Evolutionary conservation across 179 eudicot genomes (phyloP).

Genomic region (Patellifolia procumbens): DNA sequence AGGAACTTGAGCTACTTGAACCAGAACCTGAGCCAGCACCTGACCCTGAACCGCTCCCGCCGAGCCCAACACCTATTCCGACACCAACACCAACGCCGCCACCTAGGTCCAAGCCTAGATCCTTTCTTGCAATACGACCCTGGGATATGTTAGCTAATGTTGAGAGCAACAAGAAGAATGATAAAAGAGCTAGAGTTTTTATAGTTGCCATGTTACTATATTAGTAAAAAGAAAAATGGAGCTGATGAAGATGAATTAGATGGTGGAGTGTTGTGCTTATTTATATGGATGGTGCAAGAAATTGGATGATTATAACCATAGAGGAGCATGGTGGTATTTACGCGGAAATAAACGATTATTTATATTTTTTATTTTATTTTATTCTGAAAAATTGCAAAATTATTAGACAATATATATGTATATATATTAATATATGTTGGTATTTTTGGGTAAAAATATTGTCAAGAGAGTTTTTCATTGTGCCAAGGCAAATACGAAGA

Average conservation of each 20-base stretch:
- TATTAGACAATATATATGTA: not conserved
- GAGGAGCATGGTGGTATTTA: not conserved
- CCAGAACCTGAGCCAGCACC: slow-evolving; percentile 39
- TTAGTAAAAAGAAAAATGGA: not conserved
- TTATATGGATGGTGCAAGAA: not conserved
- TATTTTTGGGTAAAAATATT: too few relatives aligned
- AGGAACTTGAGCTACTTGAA: slow-evolving; percentile 35
- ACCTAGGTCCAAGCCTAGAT: slow-evolving; percentile 19
- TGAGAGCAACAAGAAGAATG: not conserved
- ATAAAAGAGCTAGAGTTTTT: slow-evolving; percentile 14
- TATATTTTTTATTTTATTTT: too few relatives aligned
- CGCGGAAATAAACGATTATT: not conserved
- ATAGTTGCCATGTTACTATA: slow-evolving; percentile 12
- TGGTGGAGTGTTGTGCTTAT: not conserved
- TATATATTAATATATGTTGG: not conserved
- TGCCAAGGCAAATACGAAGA: too few relatives aligned
- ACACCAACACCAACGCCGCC: slow-evolving; percentile 9
- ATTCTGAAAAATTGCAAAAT: too few relatives aligned
- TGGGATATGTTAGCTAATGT: not conserved
- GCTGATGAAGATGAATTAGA: not conserved
- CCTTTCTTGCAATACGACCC: slow-evolving; percentile 16
- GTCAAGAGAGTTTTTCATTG: too few relatives aligned
- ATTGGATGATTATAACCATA: not conserved
- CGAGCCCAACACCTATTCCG: slow-evolving; percentile 22
- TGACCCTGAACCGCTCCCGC: slow-evolving; percentile 39